Percentiles rank a stretch among this genome's conserved stretches.
phyloP scores from a whole-genome alignment of 2,329 filamentous ascomycete species.

The Elsinoe ampelina region DNA sequence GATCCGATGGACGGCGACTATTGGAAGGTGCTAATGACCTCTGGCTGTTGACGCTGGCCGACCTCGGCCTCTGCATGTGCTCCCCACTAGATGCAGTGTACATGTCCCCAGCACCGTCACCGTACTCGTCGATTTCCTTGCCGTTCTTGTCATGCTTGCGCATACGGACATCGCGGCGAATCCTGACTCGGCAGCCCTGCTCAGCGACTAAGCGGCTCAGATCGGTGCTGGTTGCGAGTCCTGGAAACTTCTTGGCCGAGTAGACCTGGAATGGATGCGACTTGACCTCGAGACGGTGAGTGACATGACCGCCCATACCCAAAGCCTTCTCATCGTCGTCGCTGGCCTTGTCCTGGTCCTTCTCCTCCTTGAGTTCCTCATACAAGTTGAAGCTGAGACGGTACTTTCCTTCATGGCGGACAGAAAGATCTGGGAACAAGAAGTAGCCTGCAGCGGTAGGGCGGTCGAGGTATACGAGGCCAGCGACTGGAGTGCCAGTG shows the following conservation, averaged over 20 bases:
- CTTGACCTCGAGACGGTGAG: slow-evolving; percentile 83
- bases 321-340: slow-evolving; percentile 27
- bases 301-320: slow-evolving; percentile 51
- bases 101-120: slow-evolving; percentile 35
- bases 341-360: slow-evolving; percentile 59
- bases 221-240: slow-evolving; percentile 77
- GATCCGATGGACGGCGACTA: slow-evolving; percentile 35
- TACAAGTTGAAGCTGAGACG: slow-evolving; percentile 86
- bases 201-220: slow-evolving; percentile 88
- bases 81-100: slow-evolving; percentile 19
- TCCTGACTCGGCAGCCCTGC: slow-evolving; percentile 92
- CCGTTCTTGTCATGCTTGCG: slow-evolving; percentile 66
- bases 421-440: slow-evolving; percentile 92
- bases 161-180: slow-evolving; percentile 89
- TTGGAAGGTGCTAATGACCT: slow-evolving; percentile 22
- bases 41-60: slow-evolving; percentile 31
- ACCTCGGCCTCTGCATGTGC: slow-evolving; percentile 29
- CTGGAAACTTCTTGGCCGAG: slow-evolving; percentile 98
- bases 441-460: slow-evolving; percentile 78
- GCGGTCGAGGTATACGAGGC: slow-evolving; percentile 90
- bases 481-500: slow-evolving; percentile 88
- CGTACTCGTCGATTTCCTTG: slow-evolving; percentile 58
- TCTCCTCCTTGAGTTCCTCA: slow-evolving; percentile 79
- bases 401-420: slow-evolving; percentile 90
- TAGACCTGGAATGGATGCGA: slow-evolving; percentile 79